Conservation (phyloP, 768 basidiomycete genomes). For the Leccinellum luteum region DNA sequence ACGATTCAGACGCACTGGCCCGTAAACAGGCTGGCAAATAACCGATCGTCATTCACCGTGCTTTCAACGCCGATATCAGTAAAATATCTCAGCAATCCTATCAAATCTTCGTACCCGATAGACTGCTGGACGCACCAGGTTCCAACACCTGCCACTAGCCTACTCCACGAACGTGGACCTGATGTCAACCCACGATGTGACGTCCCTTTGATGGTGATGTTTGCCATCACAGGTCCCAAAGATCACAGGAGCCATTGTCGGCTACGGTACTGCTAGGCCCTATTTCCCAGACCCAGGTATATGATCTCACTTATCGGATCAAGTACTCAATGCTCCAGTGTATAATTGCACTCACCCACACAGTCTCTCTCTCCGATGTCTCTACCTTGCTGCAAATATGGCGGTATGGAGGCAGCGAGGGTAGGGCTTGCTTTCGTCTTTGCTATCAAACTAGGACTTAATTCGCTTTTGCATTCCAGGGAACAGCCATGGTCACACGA, state of each 20-base stretch:
- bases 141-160: not conserved
- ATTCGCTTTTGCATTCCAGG: not conserved
- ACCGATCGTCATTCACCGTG: too few relatives aligned
- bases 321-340: too few relatives aligned
- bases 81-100: too few relatives aligned
- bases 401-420: too few relatives aligned
- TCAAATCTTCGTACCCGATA: not conserved
- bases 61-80: too few relatives aligned
- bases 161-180: not conserved
- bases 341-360: not conserved
- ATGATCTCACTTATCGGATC: not conserved
- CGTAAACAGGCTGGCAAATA: too few relatives aligned
- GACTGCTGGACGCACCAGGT: not conserved
- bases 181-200: not conserved
- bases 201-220: not conserved
- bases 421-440: not conserved
- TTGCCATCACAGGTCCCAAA: not conserved
- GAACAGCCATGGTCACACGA: not conserved
- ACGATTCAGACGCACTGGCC: too few relatives aligned
- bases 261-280: not conserved
- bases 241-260: not conserved
- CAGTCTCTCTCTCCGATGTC: too few relatives aligned
- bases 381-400: too few relatives aligned
- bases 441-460: not conserved
- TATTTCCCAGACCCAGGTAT: not conserved